Evolutionary conservation across 2,329 filamentous ascomycete species (phyloP).

Genomic region (Alternaria viburni): DNA sequence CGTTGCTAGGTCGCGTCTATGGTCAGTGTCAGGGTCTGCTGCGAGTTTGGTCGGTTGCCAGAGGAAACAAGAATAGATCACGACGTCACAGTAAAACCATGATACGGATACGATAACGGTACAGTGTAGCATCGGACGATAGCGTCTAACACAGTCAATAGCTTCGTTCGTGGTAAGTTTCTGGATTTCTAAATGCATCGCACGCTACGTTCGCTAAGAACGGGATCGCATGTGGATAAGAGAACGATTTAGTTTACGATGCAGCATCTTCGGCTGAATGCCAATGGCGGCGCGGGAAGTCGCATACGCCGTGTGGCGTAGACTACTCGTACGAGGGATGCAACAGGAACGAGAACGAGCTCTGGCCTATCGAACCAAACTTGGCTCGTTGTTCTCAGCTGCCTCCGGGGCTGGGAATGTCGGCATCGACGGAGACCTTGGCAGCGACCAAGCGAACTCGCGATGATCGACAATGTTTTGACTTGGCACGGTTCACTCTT

Average conservation of each 20-base stretch:
- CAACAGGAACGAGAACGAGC: neutral
- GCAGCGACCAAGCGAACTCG: constrained; percentile 4
- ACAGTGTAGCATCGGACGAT: neutral
- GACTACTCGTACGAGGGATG: neutral
- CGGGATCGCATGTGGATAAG: neutral
- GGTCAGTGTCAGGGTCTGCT: neutral
- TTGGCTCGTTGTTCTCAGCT: neutral
- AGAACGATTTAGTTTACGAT: neutral
- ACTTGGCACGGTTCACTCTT: constrained; percentile 27
- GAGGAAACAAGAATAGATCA: neutral
- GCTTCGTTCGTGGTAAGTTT: neutral
- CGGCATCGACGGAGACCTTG: neutral
- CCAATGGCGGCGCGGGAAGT: neutral
- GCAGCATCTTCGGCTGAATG: neutral
- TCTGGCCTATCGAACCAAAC: neutral
- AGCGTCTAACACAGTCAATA: constrained; percentile 1
- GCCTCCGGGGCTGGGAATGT: neutral
- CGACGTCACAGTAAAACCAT: constrained; percentile 4
- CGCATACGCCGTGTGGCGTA: neutral
- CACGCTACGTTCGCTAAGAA: neutral
- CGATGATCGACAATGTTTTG: constrained; percentile 6
- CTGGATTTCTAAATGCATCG: neutral
- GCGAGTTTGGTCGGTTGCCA: constrained; percentile 1
- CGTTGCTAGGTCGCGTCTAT: neutral
- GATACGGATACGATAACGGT: constrained; percentile 3